Evolutionary conservation across 2,329 filamentous ascomycete genomes (phyloP), one percentile per base, ranked within the genome.

Genomic region (Ophiognomonia clavigignenti-juglandacearum): DNA sequence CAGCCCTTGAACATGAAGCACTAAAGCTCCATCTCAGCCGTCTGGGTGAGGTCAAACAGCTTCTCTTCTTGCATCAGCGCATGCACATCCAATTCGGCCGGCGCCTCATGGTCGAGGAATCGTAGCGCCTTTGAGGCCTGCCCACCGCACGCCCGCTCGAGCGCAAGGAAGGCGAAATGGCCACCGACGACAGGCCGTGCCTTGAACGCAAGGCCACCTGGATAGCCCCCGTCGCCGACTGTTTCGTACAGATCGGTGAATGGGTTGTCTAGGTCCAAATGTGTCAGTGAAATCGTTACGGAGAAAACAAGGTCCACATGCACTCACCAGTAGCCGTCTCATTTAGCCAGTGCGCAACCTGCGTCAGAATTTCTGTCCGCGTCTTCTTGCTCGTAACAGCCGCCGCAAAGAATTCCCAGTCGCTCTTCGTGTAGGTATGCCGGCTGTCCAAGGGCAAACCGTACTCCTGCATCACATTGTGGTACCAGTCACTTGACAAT

Each of bases 391-490:
- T 82, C 4, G 87, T 80, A 5, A 95, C 85, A 2, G 88, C 86
- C 39, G 89, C 88, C 0, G 88, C 86, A 64, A 93, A 91, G 63
- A 95, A 90, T 57, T 93, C 85, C 89, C 89, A 95, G 66, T 95
- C 89, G 24, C 85, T 89, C 68, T 95, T 95, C 27, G 88, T 85
- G 64, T 93, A 93, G 3, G 92, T 65, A 64, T 93, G 88, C 36
- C 89, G 80, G 55, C 79, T 86, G 65, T 95, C 89, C 7, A 95
- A 77, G 0, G 89, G 88, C 4, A 95, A 69, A 1, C 89, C 89
- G 63, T 92, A 95, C 57, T 79, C 82, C 63, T 95, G 88, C 54
- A 88, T 78, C 9, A 92, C 87, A 13, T 79, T 75, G 53, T 79
- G 74, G 68, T 95, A 95, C 87, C 86, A 95, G 49, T 83, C 74